phyloP scores from a whole-genome alignment of 1,284 basidiomycete species.

The Tilletiopsis washingtonensis region DNA sequence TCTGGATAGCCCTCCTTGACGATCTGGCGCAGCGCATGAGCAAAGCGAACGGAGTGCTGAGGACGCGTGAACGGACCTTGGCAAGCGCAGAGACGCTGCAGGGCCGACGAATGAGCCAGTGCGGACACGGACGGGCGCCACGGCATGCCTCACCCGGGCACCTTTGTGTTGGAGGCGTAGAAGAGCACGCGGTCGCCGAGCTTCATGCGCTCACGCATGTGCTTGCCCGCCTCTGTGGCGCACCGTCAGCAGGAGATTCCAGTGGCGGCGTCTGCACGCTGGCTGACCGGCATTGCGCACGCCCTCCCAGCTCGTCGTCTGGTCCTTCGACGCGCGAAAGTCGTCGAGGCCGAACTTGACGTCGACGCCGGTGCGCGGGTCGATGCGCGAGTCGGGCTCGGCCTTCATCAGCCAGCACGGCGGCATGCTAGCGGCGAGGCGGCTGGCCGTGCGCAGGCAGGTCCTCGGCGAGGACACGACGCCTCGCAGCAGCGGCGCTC shows the following conservation, averaged over 20 bases:
- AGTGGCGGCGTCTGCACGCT: too few species aligned
- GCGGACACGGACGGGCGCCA: constrained; percentile 16
- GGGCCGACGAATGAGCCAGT: background rate
- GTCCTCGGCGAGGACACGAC: too few species aligned
- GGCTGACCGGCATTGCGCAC: constrained; percentile 78
- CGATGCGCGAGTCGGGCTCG: constrained; percentile 37
- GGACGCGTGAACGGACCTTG: constrained; percentile 43
- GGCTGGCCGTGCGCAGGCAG: too few species aligned
- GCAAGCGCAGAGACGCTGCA: constrained; percentile 69
- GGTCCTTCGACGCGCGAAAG: constrained; percentile 10
- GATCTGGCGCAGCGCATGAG: too few species aligned
- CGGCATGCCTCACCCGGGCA: constrained; percentile 59
- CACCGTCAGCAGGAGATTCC: too few species aligned
- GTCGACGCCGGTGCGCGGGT: constrained; percentile 35
- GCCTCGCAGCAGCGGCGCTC: too few species aligned
- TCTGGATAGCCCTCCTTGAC: constrained; percentile 21
- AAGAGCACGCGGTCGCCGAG: constrained; percentile 68
- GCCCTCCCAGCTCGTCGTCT: constrained; percentile 78
- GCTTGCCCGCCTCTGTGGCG: constrained; percentile 83
- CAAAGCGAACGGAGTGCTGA: too few species aligned
- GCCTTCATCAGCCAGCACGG: constrained; percentile 42
- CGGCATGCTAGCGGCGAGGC: too few species aligned
- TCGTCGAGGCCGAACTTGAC: constrained; percentile 38
- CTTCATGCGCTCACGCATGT: constrained; percentile 76
- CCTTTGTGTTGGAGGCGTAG: constrained; percentile 90